Evolutionary conservation across 805 yeast genomes (phyloP), one percentile per base, ranked within the genome.

Genomic region (Metschnikowia colocasiae): DNA sequence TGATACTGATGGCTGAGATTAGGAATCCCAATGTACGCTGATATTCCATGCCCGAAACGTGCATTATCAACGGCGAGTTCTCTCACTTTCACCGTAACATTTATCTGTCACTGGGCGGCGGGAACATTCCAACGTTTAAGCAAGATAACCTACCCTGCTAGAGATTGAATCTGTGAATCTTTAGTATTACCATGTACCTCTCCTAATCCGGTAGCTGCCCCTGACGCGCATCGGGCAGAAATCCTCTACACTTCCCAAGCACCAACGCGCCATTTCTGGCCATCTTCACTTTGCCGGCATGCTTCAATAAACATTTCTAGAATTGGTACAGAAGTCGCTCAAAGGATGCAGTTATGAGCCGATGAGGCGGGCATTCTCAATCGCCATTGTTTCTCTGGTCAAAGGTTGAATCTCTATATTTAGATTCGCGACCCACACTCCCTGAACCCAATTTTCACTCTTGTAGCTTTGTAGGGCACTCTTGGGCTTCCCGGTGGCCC

Each of bases 141-240:
- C 16, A 9, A 20, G 7, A 10, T 6, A 22, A 13, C 8, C 4
- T 35, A n/a, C 6, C 38, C 13, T 6, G 15, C 26, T 10, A 18
- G 15, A n/a, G 12, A 12, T 20, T 18, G 18, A 22, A 35, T 6
- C 16, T n/a, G 9, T 35, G 13, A 9, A 13, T 26, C 33, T 27
- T 7, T 15, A 18, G n/a, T 27, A 23, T 26, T 7, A 26, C 18
- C 23, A 39, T 39, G 26, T 30, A 30, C 26, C 26, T 39, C 23
- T 19, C n/a, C 15, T 13, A 30, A 30, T 19, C 23, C 20, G 10
- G 25, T 20, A 27, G 10, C 26, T 30, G 42, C 42, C 42, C 34
- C 42, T 39, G 42, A 29, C 34, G 42, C 42, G 23, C 34, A 31
- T 4, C 29, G 42, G 10, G 25, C 16, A 39, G 34, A 27, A 19